Evolutionary conservation across 805 yeast genomes (phyloP).

Genomic region (Zygosaccharomyces bisporus): DNA sequence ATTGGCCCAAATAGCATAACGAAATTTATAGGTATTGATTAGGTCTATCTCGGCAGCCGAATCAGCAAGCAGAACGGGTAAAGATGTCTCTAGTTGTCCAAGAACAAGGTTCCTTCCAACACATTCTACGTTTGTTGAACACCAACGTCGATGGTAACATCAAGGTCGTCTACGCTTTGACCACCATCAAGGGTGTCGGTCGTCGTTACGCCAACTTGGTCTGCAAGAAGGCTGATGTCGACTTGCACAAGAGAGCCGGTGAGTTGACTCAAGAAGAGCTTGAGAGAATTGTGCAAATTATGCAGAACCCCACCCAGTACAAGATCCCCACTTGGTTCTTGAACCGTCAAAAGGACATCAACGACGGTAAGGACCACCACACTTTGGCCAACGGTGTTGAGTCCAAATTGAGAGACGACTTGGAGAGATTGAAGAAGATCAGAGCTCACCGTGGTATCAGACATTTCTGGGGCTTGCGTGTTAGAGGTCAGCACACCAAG

Average conservation of each 20-base stretch:
- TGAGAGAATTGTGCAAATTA: slow-evolving; percentile 98
- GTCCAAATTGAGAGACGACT: slow-evolving; percentile 98
- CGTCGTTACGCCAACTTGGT: slow-evolving; percentile 99
- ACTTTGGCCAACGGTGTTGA: slow-evolving; percentile 98
- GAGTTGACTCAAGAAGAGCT: slow-evolving; percentile 99
- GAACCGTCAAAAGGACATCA: slow-evolving; percentile 98
- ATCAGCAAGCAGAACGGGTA: slow-evolving; percentile 27
- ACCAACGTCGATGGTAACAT: slow-evolving; percentile 99
- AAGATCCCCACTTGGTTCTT: slow-evolving; percentile 99
- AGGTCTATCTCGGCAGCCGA: slow-evolving; percentile 4
- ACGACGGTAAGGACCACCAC: slow-evolving; percentile 99
- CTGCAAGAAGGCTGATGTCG: slow-evolving; percentile 99
- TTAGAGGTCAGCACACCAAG: slow-evolving; percentile 99
- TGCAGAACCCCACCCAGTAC: slow-evolving; percentile 99
- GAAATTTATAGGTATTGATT: not conserved
- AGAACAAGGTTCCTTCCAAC: slow-evolving; percentile 99
- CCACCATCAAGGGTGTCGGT: slow-evolving; percentile 99
- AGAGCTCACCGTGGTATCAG: slow-evolving; percentile 99
- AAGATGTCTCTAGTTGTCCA: slow-evolving; percentile 96
- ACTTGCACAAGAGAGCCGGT: slow-evolving; percentile 98
- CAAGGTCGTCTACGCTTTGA: slow-evolving; percentile 99
- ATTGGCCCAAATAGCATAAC: not conserved
- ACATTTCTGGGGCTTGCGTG: slow-evolving; percentile 99
- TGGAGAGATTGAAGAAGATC: slow-evolving; percentile 99
- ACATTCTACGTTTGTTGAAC: slow-evolving; percentile 99